Conservation (phyloP, 2,329 filamentous ascomycete species). For the Exophiala calicioides region DNA sequence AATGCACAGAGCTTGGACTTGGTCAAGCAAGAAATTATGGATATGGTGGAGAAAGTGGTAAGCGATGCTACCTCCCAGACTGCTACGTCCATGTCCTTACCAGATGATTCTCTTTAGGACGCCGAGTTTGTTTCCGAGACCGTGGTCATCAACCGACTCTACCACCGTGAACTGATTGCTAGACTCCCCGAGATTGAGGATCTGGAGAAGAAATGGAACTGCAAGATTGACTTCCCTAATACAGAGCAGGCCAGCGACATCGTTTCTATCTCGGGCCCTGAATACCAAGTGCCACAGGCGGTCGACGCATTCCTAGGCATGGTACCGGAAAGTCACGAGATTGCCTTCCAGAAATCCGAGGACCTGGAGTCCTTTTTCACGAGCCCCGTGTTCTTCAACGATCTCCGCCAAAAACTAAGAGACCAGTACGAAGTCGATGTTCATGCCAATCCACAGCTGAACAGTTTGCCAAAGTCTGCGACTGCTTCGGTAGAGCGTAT, state of each 20-base stretch:
- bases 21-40: constrained; percentile 98
- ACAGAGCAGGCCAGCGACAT: constrained; percentile 96
- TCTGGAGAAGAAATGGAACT: constrained; percentile 98
- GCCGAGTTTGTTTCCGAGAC: constrained; percentile 95
- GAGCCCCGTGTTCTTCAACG: constrained; percentile 76
- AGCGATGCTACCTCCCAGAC: constrained; percentile 39
- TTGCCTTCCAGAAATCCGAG: constrained; percentile 75
- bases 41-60: constrained; percentile 96
- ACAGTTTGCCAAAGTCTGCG: constrained; percentile 33
- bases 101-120: constrained; percentile 57
- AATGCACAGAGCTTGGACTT: constrained; percentile 96
- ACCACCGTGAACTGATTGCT: constrained; percentile 89
- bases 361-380: constrained; percentile 79
- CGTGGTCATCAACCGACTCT: constrained; percentile 89
- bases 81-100: constrained; percentile 22
- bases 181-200: constrained; percentile 88
- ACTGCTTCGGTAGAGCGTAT: constrained; percentile 43
- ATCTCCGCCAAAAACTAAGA: constrained; percentile 81
- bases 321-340: constrained; percentile 94
- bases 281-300: constrained; percentile 96
- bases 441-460: constrained; percentile 58
- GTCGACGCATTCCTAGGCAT: constrained; percentile 96
- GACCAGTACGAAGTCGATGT: constrained; percentile 90
- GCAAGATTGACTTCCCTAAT: constrained; percentile 97
- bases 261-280: constrained; percentile 91